Evolutionary conservation across 495 filamentous ascomycete genomes (phyloP), one percentile per base, ranked within the genome.

Genomic region (Penicillium desertorum): DNA sequence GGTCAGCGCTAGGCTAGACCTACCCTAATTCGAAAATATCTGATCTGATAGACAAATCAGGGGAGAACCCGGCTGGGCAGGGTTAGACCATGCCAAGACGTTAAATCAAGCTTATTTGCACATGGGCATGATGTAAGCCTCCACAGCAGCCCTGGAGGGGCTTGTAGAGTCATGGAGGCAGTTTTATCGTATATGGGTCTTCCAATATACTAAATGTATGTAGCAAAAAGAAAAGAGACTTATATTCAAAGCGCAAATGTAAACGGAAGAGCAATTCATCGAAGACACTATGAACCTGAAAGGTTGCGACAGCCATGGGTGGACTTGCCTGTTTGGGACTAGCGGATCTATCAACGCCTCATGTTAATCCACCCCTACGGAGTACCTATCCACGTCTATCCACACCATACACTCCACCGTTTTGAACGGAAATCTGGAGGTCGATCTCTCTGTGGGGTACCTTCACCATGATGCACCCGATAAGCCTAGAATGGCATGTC

Each of bases 291-390:
- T n/a, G 6, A n/a, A 39, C 17, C 14, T 14, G 14, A 27, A 32
- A 10, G 14, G 6, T 6, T 8, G 36, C 2, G 36, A 39, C 16
- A 39, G 36, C 7, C 2, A 6, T 55, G 66, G 48, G 30, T 68
- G 63, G 61, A 68, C 63, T 62, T 68, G 23, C 66, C 51, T 22
- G 5, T 51, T 60, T 52, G 19, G 60, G 63, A 1, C 25, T 68
- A 60, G 63, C 30, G 55, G 11, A 8, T 4, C 1, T 16, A 17
- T 51, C 27, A 53, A 20, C 19, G 20, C 27, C 42, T 17, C 19
- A 51, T 29, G 16, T 3, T 9, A 19, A 41, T 16, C 12, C 12
- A 23, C 25, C 1, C 16, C 22, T 4, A 23, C 22, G 22, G 22
- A 23, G 22, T 23, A 34, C 27, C 27, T 12, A 16, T 37, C 14